Evolutionary conservation across 257 asterid species (phyloP), one percentile per base, ranked within the genome.

Genomic region (Craterostigma plantagineum): DNA sequence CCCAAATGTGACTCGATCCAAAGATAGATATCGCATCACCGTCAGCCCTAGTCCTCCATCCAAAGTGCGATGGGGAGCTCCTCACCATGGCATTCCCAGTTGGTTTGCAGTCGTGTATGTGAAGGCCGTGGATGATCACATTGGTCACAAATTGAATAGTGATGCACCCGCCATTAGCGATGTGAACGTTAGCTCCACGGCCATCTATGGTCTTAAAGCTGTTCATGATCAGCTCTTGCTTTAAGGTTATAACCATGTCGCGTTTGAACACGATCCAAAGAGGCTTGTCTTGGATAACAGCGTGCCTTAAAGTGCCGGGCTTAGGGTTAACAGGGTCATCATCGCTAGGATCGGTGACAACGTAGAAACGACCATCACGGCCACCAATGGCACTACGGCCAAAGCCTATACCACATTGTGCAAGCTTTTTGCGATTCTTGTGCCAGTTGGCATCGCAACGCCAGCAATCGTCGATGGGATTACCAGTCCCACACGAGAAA

Each of bases 21-120:
- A 83, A 83, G 50, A 83, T 73, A 13, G 95, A 83, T 13, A 83
- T 11, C 0, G 66, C 95, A 50, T 83, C 95, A 8, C 95, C 95
- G 60, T 83, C 95, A 27, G 95, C 93, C 79, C 71, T 73, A 11
- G 95, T 83, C 68, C 95, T 79, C 83, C 84, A 83, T 4, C 95
- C 95, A 35, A 64, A 83, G 61, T 83, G 95, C 3, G 77, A 34
- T 0, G 86, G 86, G 0, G 95, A 83, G 65, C 93, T 83, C 57
- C 95, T 71, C 35, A 83, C 91, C 86, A 79, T 67, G 9, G 95
- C 95, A 35, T 83, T 79, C 3, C 95, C 95, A 0, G 95, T 83
- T 1, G 95, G 93, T 38, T 50, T 79, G 37, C 91, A 76, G 27
- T 79, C 87, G 44, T 76, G 93, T 34, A 83, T 63, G 35, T 83